phyloP scores from a whole-genome alignment of 2,329 filamentous ascomycete genomes.

The Botrytis galanthina region DNA sequence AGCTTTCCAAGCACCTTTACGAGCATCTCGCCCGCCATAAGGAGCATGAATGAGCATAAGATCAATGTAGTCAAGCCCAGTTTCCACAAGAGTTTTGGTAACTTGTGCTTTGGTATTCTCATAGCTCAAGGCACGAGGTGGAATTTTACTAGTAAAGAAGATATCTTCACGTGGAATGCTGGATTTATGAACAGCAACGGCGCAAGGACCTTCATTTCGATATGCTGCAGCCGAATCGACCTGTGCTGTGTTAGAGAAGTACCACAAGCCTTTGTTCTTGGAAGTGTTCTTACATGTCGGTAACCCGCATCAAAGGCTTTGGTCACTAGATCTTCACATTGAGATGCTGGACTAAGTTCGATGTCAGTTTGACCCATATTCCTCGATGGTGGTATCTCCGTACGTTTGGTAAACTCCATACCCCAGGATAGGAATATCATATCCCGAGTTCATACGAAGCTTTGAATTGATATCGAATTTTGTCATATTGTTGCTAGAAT shows the following conservation, averaged over 20 bases:
- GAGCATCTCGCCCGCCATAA: conserved; percentile 53
- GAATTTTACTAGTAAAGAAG: conserved; percentile 64
- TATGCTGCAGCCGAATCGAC: conserved; percentile 59
- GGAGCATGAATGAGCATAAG: conserved; percentile 63
- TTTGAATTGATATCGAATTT: conserved; percentile 48
- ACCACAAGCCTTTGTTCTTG: background rate
- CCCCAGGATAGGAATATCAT: conserved; percentile 59
- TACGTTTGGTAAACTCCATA: conserved; percentile 51
- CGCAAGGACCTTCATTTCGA: conserved; percentile 55
- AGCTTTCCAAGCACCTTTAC: conserved; percentile 61
- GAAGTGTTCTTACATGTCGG: conserved; percentile 47
- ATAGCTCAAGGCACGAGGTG: conserved; percentile 55
- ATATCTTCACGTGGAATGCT: conserved; percentile 53
- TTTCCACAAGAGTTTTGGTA: conserved; percentile 57
- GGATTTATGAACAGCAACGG: conserved; percentile 50
- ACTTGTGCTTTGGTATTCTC: conserved; percentile 63
- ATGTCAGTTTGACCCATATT: conserved; percentile 18
- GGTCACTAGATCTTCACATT: conserved; percentile 55
- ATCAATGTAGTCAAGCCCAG: conserved; percentile 63
- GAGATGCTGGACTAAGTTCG: conserved; percentile 49
- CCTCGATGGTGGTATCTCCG: conserved; percentile 9
- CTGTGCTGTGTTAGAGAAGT: conserved; percentile 36
- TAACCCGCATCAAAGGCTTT: conserved; percentile 57
- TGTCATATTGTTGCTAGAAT: conserved; percentile 40
- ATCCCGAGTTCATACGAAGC: conserved; percentile 52